These are phyloP conservation scores for Roridomyces roridus DNA, from an alignment of 768 basidiomycete species.

Conservation along the genomic window DNA sequence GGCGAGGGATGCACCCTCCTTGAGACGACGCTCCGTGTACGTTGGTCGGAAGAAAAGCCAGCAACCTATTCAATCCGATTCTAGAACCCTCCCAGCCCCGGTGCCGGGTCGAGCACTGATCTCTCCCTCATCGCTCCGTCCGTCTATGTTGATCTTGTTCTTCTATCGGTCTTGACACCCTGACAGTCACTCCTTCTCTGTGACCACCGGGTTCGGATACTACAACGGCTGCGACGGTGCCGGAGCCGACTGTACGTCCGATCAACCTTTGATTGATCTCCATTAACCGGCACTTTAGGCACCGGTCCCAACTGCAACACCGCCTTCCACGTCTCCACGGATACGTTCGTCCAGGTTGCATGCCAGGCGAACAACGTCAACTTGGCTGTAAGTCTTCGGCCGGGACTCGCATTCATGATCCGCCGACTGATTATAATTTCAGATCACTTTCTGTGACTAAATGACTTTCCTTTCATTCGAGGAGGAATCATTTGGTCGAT, in stretches of 20 bases:
- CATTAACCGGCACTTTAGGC: conserved; percentile 27
- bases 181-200: conserved; percentile 38
- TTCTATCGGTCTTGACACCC: background rate
- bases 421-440: too few species aligned
- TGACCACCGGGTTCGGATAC: conserved; percentile 42
- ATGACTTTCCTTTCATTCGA: too few species aligned
- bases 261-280: background rate
- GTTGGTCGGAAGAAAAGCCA: too few species aligned
- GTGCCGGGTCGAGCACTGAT: conserved; percentile 42
- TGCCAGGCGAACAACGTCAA: conserved; percentile 39
- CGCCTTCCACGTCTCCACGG: conserved; percentile 35
- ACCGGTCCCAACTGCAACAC: conserved; percentile 33
- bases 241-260: conserved; percentile 34
- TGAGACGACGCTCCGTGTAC: conserved; percentile 34
- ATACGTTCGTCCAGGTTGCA: conserved; percentile 38
- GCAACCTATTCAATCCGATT: too few species aligned
- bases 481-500: too few species aligned
- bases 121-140: conserved; percentile 39
- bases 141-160: background rate
- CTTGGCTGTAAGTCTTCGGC: conserved; percentile 13
- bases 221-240: conserved; percentile 35
- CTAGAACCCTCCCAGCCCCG: conserved; percentile 35
- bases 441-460: too few species aligned
- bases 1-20: conserved; percentile 43
- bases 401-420: too few species aligned